Conservation (phyloP, 306 rosid genomes). For the Geum urbanum region DNA sequence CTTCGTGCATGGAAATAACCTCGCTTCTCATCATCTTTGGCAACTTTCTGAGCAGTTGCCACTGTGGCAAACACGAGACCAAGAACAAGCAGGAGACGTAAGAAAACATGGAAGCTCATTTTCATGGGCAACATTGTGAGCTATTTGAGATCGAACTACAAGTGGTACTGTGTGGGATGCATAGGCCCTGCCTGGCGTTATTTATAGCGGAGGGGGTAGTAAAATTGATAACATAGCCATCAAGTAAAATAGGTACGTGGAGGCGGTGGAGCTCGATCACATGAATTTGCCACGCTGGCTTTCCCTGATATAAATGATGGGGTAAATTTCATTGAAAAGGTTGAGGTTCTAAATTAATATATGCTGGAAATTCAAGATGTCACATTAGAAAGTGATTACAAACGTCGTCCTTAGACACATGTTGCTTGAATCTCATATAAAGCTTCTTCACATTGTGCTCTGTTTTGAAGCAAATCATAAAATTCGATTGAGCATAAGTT, state of each 20-base stretch:
- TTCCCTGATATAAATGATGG: no score
- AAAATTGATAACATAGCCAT: background rate
- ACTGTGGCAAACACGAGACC: background rate
- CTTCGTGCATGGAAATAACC: background rate
- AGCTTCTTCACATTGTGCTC: no score
- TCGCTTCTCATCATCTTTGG: background rate
- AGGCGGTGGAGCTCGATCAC: no score
- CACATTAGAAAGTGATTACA: no score
- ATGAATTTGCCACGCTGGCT: no score
- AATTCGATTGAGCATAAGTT: no score
- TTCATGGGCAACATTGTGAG: constrained; percentile 6
- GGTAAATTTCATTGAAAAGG: no score
- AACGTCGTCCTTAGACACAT: no score
- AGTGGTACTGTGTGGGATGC: background rate
- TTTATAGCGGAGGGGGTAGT: background rate
- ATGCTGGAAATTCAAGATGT: no score
- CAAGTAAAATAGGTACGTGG: background rate
- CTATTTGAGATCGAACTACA: background rate
- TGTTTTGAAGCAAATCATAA: no score
- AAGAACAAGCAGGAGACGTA: background rate
- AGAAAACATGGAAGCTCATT: background rate
- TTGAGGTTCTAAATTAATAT: no score
- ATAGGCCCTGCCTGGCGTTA: background rate
- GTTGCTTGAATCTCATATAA: no score
- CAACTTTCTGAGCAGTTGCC: background rate